Percentiles rank a stretch among this genome's conserved stretches.
These are phyloP conservation scores for Blastocystis hominis DNA, from an alignment of 352 stramenopile genomes.

Conservation along the genomic window DNA sequence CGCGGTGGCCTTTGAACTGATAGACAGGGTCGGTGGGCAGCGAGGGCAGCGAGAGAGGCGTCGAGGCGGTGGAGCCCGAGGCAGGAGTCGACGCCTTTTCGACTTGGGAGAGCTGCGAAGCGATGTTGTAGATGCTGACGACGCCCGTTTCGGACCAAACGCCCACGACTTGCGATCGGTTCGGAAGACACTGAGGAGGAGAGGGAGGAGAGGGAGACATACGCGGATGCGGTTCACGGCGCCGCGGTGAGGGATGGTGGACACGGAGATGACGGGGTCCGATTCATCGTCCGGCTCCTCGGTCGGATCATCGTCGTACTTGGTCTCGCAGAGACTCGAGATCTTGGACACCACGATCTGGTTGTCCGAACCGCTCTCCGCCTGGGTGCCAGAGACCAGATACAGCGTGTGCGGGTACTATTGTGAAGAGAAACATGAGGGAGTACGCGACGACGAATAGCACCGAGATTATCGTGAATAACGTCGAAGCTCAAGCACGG, in stretches of 20 bases:
- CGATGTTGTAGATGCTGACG: slow-evolving; percentile 89
- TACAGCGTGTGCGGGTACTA: slow-evolving; percentile 88
- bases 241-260: slow-evolving; percentile 82
- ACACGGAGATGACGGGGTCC: slow-evolving; percentile 87
- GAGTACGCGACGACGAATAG: slow-evolving; percentile 69
- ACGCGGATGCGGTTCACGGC: slow-evolving; percentile 84
- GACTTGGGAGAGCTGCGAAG: slow-evolving; percentile 75
- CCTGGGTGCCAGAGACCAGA: slow-evolving; percentile 88
- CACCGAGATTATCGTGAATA: slow-evolving; percentile 83
- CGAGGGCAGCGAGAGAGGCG: background rate
- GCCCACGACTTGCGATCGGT: slow-evolving; percentile 81
- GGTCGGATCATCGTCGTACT: slow-evolving; percentile 67
- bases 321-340: slow-evolving; percentile 85
- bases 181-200: slow-evolving; percentile 28
- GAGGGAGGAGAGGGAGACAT: background rate
- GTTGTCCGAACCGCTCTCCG: slow-evolving; percentile 80
- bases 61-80: background rate
- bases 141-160: slow-evolving; percentile 86
- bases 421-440: background rate
- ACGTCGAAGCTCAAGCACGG: slow-evolving; percentile 92
- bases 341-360: slow-evolving; percentile 94
- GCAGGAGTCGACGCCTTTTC: slow-evolving; percentile 63
- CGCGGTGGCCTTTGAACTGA: slow-evolving; percentile 84
- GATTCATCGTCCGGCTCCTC: slow-evolving; percentile 76
- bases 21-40: slow-evolving; percentile 68